Evolutionary conservation across 2,329 filamentous ascomycete species (phyloP).

Genomic region (Ambrosiella cleistominuta): DNA sequence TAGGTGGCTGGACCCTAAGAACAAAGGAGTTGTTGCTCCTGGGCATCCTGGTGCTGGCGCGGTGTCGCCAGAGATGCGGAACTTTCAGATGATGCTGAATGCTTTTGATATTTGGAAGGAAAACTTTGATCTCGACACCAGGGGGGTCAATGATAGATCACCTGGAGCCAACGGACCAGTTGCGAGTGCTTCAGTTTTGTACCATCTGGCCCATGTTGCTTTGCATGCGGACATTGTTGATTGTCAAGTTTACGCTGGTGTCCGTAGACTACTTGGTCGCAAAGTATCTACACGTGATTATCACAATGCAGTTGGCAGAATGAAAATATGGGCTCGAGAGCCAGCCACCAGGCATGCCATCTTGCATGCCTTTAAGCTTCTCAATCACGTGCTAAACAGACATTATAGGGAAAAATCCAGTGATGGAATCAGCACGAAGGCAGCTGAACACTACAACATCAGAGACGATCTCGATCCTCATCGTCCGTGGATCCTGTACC

Average conservation of each 20-base stretch:
- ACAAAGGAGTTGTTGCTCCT: slow-evolving; percentile 7
- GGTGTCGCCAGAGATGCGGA: not conserved
- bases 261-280: slow-evolving; percentile 57
- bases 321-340: slow-evolving; percentile 63
- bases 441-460: slow-evolving; percentile 41
- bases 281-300: slow-evolving; percentile 64
- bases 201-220: slow-evolving; percentile 76
- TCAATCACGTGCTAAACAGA: slow-evolving; percentile 48
- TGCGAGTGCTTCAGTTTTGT: slow-evolving; percentile 62
- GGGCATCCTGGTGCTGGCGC: not conserved
- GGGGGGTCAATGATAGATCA: slow-evolving; percentile 26
- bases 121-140: slow-evolving; percentile 54
- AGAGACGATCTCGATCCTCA: slow-evolving; percentile 68
- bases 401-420: not conserved
- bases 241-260: slow-evolving; percentile 75
- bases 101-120: slow-evolving; percentile 79
- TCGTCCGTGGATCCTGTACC: slow-evolving; percentile 80
- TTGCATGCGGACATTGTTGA: slow-evolving; percentile 80
- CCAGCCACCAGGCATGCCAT: slow-evolving; percentile 63
- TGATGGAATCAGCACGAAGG: slow-evolving; percentile 16
- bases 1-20: slow-evolving; percentile 55
- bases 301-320: slow-evolving; percentile 51
- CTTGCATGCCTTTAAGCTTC: slow-evolving; percentile 67
- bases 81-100: slow-evolving; percentile 47
- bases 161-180: slow-evolving; percentile 44